phyloP scores from a whole-genome alignment of 805 yeast species.

The Pichia gijzeniarum region DNA sequence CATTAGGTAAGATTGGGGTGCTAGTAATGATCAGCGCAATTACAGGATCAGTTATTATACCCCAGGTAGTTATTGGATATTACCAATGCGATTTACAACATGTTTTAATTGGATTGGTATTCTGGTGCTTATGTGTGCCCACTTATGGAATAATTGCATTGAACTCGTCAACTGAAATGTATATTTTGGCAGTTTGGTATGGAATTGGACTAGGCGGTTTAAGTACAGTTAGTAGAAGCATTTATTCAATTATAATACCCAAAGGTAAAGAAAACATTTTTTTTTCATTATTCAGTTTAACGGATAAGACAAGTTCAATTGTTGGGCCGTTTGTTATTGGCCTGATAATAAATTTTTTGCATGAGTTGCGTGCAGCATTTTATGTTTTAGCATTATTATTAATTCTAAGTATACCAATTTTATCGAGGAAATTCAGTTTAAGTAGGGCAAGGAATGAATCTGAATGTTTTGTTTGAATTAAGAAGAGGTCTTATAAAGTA shows the following conservation, averaged over 20 bases:
- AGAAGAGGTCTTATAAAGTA: too few relatives aligned
- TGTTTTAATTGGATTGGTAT: conserved; percentile 44
- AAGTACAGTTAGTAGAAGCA: conserved; percentile 60
- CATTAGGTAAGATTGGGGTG: conserved; percentile 58
- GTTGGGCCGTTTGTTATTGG: conserved; percentile 73
- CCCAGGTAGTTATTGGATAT: conserved; percentile 35
- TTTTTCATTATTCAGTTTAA: conserved; percentile 68
- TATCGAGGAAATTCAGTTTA: conserved; percentile 42
- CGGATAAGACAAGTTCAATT: conserved; percentile 75
- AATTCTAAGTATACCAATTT: conserved; percentile 51
- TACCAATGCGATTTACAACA: conserved; percentile 40
- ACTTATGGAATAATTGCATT: conserved; percentile 65
- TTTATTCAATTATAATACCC: conserved; percentile 65
- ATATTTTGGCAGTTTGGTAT: conserved; percentile 62
- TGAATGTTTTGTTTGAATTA: neutral
- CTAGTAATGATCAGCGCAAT: conserved; percentile 64
- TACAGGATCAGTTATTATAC: conserved; percentile 54
- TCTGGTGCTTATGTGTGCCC: conserved; percentile 64
- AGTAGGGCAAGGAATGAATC: conserved; percentile 7
- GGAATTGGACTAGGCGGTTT: conserved; percentile 72
- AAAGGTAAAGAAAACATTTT: conserved; percentile 69
- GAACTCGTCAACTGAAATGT: conserved; percentile 62
- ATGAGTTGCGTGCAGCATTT: conserved; percentile 67
- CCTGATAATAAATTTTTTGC: conserved; percentile 62
- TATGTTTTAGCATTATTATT: conserved; percentile 53